These are phyloP conservation scores for Alternaria gaisen DNA, from an alignment of 2,329 filamentous ascomycete genomes.

Conservation along the genomic window DNA sequence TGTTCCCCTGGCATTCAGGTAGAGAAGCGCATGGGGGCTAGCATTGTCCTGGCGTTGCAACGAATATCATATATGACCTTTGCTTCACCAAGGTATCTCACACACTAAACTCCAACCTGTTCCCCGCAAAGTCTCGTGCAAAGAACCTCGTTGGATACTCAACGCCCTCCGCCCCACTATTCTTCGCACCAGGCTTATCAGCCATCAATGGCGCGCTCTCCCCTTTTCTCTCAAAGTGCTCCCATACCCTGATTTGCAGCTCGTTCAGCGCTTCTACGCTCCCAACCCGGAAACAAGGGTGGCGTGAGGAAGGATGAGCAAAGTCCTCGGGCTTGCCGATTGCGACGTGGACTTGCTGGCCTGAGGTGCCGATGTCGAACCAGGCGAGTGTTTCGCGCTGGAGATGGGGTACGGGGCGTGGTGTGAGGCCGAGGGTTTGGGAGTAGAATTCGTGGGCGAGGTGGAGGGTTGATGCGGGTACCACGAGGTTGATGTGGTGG, in stretches of 20 bases:
- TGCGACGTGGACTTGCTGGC: constrained; percentile 60
- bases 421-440: constrained; percentile 58
- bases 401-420: constrained; percentile 61
- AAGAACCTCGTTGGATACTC: constrained; percentile 72
- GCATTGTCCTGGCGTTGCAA: neutral
- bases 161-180: constrained; percentile 57
- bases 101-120: constrained; percentile 52
- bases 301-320: neutral
- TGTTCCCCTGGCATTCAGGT: neutral
- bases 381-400: constrained; percentile 65
- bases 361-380: constrained; percentile 61
- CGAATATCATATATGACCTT: neutral
- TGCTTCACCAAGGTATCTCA: constrained; percentile 14
- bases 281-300: neutral
- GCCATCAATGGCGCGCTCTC: constrained; percentile 62
- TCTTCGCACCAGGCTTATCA: constrained; percentile 63
- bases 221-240: constrained; percentile 60
- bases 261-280: neutral
- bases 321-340: neutral
- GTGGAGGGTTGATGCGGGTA: neutral
- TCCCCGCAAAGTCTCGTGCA: constrained; percentile 58
- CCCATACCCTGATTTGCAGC: constrained; percentile 18
- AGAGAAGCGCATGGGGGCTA: neutral
- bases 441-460: neutral
- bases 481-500: constrained; percentile 1